Evolutionary conservation across 768 basidiomycete genomes (phyloP).

Genomic region (Favolaschia claudopus): DNA sequence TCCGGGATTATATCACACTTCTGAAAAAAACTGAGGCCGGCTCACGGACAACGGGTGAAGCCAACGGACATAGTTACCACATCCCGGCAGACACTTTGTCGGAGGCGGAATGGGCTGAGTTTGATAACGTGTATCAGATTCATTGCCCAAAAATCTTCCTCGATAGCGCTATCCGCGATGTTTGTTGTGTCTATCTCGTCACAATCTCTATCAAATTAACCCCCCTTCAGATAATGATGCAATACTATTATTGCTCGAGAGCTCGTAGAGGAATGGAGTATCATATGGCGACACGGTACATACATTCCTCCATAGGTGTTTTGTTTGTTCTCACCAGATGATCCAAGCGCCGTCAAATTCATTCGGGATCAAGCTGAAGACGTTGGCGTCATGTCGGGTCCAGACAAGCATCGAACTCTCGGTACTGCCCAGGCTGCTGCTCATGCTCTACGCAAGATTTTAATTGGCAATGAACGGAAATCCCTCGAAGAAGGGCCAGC

Average conservation of each 20-base stretch:
- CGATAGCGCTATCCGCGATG: conserved; percentile 80
- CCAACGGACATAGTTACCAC: conserved; percentile 58
- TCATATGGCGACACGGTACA: conserved; percentile 85
- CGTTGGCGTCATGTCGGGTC: conserved; percentile 30
- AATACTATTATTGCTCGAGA: conserved; percentile 87
- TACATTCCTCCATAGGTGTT: conserved; percentile 11
- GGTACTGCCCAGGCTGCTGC: conserved; percentile 73
- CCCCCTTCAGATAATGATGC: conserved; percentile 72
- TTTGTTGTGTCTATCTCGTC: conserved; percentile 45
- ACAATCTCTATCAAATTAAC: conserved; percentile 22
- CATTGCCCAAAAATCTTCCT: conserved; percentile 86
- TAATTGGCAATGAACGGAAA: conserved; percentile 60
- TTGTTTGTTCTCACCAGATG: conserved; percentile 13
- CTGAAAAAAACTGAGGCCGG: conserved; percentile 55
- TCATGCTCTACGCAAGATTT: conserved; percentile 67
- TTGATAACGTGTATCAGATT: conserved; percentile 91
- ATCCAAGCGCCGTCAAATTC: conserved; percentile 78
- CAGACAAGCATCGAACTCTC: conserved; percentile 40
- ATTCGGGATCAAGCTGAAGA: conserved; percentile 82
- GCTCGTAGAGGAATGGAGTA: conserved; percentile 84
- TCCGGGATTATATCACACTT: conserved; percentile 67
- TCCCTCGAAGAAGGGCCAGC: conserved; percentile 50
- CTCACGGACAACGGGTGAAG: conserved; percentile 38
- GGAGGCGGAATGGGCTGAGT: conserved; percentile 77
- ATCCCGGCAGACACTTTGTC: conserved; percentile 75